Base-by-base conservation (phyloP, 768 basidiomycete genomes). In the Boletus reticuloceps region DNA sequence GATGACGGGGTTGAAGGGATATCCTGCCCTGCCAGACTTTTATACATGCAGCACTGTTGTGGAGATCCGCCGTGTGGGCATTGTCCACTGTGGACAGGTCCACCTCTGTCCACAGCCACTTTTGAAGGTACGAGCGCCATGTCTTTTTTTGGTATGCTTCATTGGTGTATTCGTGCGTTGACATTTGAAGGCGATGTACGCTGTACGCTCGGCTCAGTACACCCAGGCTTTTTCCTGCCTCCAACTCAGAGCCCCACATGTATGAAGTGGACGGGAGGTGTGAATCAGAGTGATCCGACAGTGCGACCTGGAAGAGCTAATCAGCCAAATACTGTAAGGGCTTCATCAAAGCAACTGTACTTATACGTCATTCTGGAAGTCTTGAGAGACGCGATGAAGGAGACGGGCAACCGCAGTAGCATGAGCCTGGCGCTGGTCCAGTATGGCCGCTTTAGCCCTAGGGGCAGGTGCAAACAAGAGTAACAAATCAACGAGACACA, bases 21-120 rank as follows among this genome's bases (percentile, higher is more conserved):
- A 14, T 14, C 40, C 25, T 14, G 38, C 29, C 38, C 16, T 6
- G 11, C 27, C 45, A 29, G 29, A 37, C 29, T 44, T 64, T 55
- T 66, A 66, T 64, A 58, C 27, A 42, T 4, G 27, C 34, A 42
- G 51, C 20, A 7, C 38, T 27, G 29, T 13, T 48, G 57, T 57
- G 60, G 55, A 54, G 47, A 49, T 45, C 19, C 16, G 11, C 42
- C 31, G 31, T 34, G 36, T 63, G 65, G 58, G 43, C 53, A 56
- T 55, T 53, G 60, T 59, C 54, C 53, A 58, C 60, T 47, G 44
- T 22, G 12, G 19, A 20, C 44, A 52, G 12, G 50, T 42, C 47
- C 53, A 43, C 41, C 25, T 2, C 19, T 8, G 41, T 54, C 46
- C 50, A 54, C 47, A 34, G 43, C 56, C 50, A 53, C 55, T n/a